Evolutionary conservation across 2,329 filamentous ascomycete species (phyloP), one percentile per base, ranked within the genome.

Genomic region (Aspergillus novofumigatus): DNA sequence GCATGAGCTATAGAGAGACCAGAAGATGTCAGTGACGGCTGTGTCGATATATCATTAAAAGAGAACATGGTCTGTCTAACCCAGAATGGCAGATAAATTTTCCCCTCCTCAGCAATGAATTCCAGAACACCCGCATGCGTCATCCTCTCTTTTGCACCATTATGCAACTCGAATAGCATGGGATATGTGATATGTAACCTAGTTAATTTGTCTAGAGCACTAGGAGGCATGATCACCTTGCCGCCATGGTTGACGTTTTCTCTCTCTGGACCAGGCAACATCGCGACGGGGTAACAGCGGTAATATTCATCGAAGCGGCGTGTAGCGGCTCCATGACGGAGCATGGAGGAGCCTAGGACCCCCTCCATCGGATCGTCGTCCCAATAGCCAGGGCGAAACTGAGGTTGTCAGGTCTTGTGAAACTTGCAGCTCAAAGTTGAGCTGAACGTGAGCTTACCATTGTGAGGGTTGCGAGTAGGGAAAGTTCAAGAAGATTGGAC

Each of bases 261-360:
- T 64, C 94, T 85, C 68, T 97, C 92, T 41, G 91, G 86, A 2
- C 93, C 92, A 11, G 92, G 91, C 61, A 96, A 86, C 92, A 99
- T 97, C 67, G 88, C 87, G 68, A 97, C 84, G 47, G 94, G 94
- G 71, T 97, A 99, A 80, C 92, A 97, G 69, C 94, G 88, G 78
- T 97, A 97, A 80, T 96, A 97, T 76, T 99, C 94, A 75, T 99
- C 93, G 79, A 99, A 99, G 59, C 92, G 90, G 67, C 91, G 89
- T 65, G 77, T 81, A 68, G 73, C 74, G 52, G 75, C 78, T 47
- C 73, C 71, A 61, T 78, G 79, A 38, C 78, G 78, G 58, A 83
- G 71, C 74, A 84, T 81, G 58, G 79, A 78, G 14, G 77, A 74
- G 59, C 82, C 79, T 59, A 84, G 80, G 69, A 84, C 80, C 57